Evolutionary conservation across 306 rosid genomes (phyloP), one percentile per base, ranked within the genome.

Genomic region (Cucumis hystrix): DNA sequence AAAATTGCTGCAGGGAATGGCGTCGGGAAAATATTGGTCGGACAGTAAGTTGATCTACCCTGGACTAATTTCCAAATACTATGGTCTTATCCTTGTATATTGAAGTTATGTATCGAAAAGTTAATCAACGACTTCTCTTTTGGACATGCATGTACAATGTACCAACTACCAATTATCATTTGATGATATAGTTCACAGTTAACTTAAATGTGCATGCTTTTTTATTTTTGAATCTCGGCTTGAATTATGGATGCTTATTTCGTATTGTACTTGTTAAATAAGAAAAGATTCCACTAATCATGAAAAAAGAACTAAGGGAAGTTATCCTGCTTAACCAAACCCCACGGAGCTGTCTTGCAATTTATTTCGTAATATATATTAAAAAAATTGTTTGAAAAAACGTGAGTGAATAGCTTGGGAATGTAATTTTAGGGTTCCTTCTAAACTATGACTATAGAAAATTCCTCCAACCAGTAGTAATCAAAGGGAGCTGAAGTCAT

Each of bases 1-100:
- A 92, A 96, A 85, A 96, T 96, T 80, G 92, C 97, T 47, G 99
- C 98, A 5, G 99, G 98, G 57, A 96, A 96, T 79, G 98, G 96
- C 77, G 99, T 91, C 40, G 93, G 91, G 66, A 91, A 95, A 82
- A 81, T 96, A 79, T 85, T 96, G 90, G 99, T 96, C 55, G 99
- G 99, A 77, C 88, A 88, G 99, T 96, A 85, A 87, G 91, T 83
- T 16, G 70, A 47, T 21, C 43, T 77, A 60, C 45, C 21, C 18
- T 45, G 8, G 2, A 52, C 55, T 59, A 25, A 37, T 78, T 67
- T 78, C 59, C 59, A 28, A n/a, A 20, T 77, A 15, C 61, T 60
- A 10, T 14, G 73, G 13, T 47, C 63, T 71, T 76, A 7, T 14
- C 33, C 17, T 71, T n/a, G 17, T 57, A 4, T 58, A 23, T 37